Percentiles rank a stretch among this genome's conserved stretches.
Conservation (phyloP, 1,284 basidiomycete genomes). For the Ustilago esculenta region DNA sequence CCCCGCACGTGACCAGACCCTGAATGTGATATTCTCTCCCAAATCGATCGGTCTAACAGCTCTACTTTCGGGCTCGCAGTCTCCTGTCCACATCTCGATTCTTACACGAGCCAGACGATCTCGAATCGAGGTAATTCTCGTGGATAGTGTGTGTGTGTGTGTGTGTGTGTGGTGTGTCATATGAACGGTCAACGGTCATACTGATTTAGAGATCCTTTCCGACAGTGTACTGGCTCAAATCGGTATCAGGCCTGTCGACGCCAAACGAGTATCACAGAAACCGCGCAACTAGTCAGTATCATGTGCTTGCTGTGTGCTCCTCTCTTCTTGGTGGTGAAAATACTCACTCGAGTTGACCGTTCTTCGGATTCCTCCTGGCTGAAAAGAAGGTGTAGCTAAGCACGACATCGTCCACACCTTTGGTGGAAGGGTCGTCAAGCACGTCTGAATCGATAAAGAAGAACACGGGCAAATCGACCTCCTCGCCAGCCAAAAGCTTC, state of each 20-base stretch:
- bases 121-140: no score
- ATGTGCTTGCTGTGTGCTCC: no score
- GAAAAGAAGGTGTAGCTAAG: conserved; percentile 97
- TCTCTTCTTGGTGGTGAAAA: neutral
- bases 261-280: neutral
- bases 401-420: conserved; percentile 88
- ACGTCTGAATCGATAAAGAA: conserved; percentile 99
- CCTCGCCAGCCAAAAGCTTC: conserved; percentile 90
- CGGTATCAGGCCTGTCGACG: conserved; percentile 61
- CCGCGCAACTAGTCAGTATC: neutral
- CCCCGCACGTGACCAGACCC: conserved; percentile 41
- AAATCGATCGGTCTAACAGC: no score
- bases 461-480: conserved; percentile 96
- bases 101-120: no score
- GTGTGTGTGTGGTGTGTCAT: no score
- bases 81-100: no score
- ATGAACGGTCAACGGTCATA: no score
- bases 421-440: conserved; percentile 86
- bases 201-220: conserved; percentile 46
- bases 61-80: no score
- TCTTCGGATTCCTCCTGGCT: conserved; percentile 68
- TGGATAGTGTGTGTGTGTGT: no score
- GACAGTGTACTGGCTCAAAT: conserved; percentile 55
- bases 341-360: conserved; percentile 62
- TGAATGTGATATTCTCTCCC: no score